These are phyloP conservation scores for Malania oleifera DNA, from an alignment of 164 flowering plant genomes.

Conservation along the genomic window DNA sequence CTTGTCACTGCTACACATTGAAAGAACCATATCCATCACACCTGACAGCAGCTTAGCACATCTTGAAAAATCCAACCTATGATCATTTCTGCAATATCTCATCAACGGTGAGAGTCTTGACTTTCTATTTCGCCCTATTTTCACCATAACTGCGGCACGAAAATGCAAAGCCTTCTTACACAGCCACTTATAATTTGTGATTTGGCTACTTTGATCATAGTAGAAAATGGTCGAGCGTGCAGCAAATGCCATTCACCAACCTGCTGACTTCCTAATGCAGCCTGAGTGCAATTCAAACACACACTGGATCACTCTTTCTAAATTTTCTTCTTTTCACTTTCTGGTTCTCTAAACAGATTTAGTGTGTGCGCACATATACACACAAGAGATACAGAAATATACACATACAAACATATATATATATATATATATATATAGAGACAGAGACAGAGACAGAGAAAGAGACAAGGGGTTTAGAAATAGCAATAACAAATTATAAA, in stretches of 20 bases:
- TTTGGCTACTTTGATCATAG: constrained; percentile 16
- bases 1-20: background rate
- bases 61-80: constrained; percentile 11
- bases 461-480: no score
- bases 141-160: constrained; percentile 18
- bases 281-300: constrained; percentile 12
- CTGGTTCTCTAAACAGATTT: no score
- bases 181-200: constrained; percentile 14
- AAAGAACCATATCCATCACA: constrained; percentile 12
- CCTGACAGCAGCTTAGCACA: constrained; percentile 11
- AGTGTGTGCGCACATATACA: no score
- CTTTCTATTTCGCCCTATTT: constrained; percentile 16
- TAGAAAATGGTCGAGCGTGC: constrained; percentile 25
- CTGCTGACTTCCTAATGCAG: constrained; percentile 15
- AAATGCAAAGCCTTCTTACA: constrained; percentile 10
- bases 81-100: constrained; percentile 11
- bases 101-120: constrained; percentile 15
- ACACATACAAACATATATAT: no score
- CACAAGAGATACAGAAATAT: no score
- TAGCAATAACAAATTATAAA: no score
- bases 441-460: no score
- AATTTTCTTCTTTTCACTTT: no score
- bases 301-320: no score
- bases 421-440: no score
- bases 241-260: constrained; percentile 34